These are phyloP conservation scores for Boletus insuetus DNA, from an alignment of 768 basidiomycete genomes.

Conservation along the genomic window DNA sequence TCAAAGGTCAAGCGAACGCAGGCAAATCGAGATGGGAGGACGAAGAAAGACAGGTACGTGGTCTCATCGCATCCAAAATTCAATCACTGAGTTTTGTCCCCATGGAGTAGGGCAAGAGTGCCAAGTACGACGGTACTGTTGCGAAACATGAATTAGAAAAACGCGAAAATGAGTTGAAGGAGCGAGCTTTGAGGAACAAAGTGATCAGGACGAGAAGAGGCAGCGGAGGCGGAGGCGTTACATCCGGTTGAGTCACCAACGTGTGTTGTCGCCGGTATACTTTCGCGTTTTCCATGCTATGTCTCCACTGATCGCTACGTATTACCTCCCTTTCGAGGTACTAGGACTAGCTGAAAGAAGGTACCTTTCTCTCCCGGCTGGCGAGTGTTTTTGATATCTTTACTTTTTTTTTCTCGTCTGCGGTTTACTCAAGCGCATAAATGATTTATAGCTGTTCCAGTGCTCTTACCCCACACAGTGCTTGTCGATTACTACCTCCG, in stretches of 20 bases:
- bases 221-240: slow-evolving; percentile 23
- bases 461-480: slow-evolving; percentile 9
- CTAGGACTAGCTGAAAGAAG: slow-evolving; percentile 22
- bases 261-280: slow-evolving; percentile 21
- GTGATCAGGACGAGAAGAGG: slow-evolving; percentile 69
- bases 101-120: slow-evolving; percentile 21
- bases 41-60: slow-evolving; percentile 30
- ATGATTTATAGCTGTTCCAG: slow-evolving; percentile 20
- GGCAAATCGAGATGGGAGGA: slow-evolving; percentile 57
- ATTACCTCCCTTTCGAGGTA: slow-evolving; percentile 22
- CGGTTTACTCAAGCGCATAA: slow-evolving; percentile 22
- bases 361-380: slow-evolving; percentile 20
- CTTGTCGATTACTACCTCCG: slow-evolving; percentile 18
- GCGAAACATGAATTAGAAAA: slow-evolving; percentile 52
- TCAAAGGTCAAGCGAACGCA: slow-evolving; percentile 66
- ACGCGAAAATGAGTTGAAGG: slow-evolving; percentile 78
- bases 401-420: not conserved
- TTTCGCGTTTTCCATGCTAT: slow-evolving; percentile 14
- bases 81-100: slow-evolving; percentile 7
- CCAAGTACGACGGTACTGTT: slow-evolving; percentile 1
- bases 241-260: slow-evolving; percentile 20
- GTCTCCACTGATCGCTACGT: slow-evolving; percentile 21
- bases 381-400: slow-evolving; percentile 20
- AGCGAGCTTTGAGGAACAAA: slow-evolving; percentile 79
- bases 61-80: slow-evolving; percentile 3